Base-by-base conservation (phyloP, 2,329 filamentous ascomycete genomes). In the Aspergillus japonicus region DNA sequence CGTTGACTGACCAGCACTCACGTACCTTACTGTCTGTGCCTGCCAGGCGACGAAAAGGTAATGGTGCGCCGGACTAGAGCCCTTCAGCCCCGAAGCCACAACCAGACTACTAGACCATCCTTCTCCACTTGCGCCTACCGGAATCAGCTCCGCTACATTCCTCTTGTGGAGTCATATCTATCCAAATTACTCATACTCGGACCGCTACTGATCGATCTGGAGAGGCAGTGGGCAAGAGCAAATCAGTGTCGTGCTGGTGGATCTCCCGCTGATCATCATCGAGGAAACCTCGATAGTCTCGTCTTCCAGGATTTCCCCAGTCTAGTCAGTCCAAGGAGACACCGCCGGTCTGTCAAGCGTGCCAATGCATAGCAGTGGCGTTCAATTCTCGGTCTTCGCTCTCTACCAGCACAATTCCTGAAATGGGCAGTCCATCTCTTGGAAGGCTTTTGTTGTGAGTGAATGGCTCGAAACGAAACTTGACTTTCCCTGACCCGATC, bases 51-150 rank as follows among this genome's bases (percentile, higher is more conserved):
- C 42, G 49, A 51, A 54, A 47, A 16, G 39, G 42, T 47, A 61
- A 61, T 61, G 59, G 59, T 54, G 49, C 54, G 44, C 51, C 29
- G 23, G 47, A 54, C 56, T 60, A 56, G 54, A 29, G 49, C 29
- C 44, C 42, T 52, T 50, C 55, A 51, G 52, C 54, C 26, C 47
- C 48, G 49, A n/a, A 42, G 48, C 33, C 33, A 35, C 33, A 35
- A 12, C 33, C 33, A 35, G 33, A 12, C 33, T 12, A 31, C 61
- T 51, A 52, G 57, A 59, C 52, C 53, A 42, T 47, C n/a, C 49
- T 53, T 23, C 26, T 44, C 51, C 51, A 55, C 47, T 47, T 19
- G 11, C 23, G 26, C n/a, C 35, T 44, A 29, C 7, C 26, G 26
- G 26, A 29, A 29, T 29, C 26, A 29, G 26, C 26, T 29, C 26